phyloP scores from a whole-genome alignment of 2,329 filamentous ascomycete genomes.

The Hymenoscyphus albidus region DNA sequence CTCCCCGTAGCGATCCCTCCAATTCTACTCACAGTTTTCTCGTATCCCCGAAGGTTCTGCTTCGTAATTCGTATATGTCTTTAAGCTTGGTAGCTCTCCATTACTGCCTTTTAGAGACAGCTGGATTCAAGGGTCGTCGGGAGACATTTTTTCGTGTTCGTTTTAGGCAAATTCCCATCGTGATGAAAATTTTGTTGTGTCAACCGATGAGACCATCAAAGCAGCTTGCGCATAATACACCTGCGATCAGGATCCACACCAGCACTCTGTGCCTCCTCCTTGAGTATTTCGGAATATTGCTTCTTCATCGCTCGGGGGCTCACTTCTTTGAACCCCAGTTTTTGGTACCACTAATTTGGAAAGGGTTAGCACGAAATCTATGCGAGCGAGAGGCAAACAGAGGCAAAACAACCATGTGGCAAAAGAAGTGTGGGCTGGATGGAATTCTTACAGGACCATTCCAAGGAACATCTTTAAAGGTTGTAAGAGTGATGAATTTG shows the following conservation, averaged over 20 bases:
- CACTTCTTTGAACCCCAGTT: conserved; percentile 30
- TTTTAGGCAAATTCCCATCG: neutral
- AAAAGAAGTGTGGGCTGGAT: neutral
- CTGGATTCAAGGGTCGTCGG: neutral
- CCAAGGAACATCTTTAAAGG: conserved; percentile 30
- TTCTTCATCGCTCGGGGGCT: conserved; percentile 25
- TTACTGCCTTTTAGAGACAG: neutral
- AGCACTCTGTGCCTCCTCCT: conserved; percentile 24
- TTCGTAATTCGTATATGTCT: neutral
- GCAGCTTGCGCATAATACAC: conserved; percentile 30
- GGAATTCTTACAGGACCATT: conserved; percentile 25
- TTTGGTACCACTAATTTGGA: conserved; percentile 27
- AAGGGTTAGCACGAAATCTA: conserved; percentile 4
- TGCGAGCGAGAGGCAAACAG: neutral
- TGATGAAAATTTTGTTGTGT: neutral
- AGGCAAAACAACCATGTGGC: neutral
- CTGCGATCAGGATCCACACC: conserved; percentile 28
- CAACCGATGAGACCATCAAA: conserved; percentile 16
- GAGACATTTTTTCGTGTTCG: neutral
- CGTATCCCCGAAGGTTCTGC: neutral
- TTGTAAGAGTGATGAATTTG: conserved; percentile 31
- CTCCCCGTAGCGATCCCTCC: neutral
- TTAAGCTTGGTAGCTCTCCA: neutral
- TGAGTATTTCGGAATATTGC: conserved; percentile 26
- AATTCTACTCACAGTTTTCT: neutral